Percentiles rank a stretch among this genome's conserved stretches.
Conservation (phyloP, 306 rosid species). For the Myrica gale region DNA sequence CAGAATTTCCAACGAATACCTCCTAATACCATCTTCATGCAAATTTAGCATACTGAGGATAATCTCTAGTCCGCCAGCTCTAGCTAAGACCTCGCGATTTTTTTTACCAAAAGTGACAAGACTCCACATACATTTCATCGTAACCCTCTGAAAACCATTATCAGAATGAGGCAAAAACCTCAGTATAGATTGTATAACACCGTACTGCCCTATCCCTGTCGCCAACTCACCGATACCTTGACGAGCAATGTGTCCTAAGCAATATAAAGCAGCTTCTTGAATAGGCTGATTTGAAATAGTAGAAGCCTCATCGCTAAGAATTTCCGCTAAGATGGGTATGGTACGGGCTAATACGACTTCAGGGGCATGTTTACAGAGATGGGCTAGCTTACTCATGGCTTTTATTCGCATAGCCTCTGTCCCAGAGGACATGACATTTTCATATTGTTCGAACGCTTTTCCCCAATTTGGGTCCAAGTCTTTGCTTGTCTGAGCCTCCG, state of each 20-base stretch:
- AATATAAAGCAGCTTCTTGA: conserved; percentile 44
- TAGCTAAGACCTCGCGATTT: conserved; percentile 35
- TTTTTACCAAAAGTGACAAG: conserved; percentile 34
- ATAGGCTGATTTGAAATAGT: conserved; percentile 27
- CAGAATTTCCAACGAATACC: conserved; percentile 47
- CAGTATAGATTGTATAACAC: conserved; percentile 26
- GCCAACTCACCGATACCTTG: conserved; percentile 40
- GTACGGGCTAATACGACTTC: conserved; percentile 26
- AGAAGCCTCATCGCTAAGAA: conserved; percentile 30
- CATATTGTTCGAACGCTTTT: conserved; percentile 23
- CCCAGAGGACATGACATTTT: conserved; percentile 35
- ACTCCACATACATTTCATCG: conserved; percentile 36
- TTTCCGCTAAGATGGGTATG: conserved; percentile 37
- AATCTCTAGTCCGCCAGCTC: conserved; percentile 34
- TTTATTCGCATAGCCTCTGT: conserved; percentile 34
- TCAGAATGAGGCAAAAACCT: conserved; percentile 37
- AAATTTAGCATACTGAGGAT: conserved; percentile 34
- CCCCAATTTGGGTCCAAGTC: conserved; percentile 38
- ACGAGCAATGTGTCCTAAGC: conserved; percentile 48
- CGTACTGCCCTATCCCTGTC: conserved; percentile 29
- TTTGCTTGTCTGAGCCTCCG: conserved; percentile 7
- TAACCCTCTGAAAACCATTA: conserved; percentile 29
- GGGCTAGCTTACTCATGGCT: conserved; percentile 31
- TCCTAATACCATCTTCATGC: conserved; percentile 8
- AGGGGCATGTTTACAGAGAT: conserved; percentile 38